phyloP scores from a whole-genome alignment of 2,329 filamentous ascomycete species.

The Aspergillus sp. region DNA sequence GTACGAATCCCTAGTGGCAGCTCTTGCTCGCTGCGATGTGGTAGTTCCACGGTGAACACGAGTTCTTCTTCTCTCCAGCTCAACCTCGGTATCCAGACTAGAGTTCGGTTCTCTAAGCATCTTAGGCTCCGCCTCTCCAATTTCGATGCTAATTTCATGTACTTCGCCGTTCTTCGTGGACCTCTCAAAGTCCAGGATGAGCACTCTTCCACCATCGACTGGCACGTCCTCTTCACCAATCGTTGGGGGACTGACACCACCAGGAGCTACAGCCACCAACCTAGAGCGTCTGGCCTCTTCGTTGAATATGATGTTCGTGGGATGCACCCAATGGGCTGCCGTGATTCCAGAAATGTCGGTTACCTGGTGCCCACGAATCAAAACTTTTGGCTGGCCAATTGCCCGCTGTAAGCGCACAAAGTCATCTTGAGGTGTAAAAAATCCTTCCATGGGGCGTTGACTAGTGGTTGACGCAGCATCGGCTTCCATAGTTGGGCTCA shows the following conservation, averaged over 20 bases:
- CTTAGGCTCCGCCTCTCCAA: slow-evolving; percentile 66
- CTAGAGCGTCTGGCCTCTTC: slow-evolving; percentile 23
- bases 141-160: slow-evolving; percentile 63
- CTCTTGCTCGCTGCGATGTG: slow-evolving; percentile 29
- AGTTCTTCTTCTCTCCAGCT: slow-evolving; percentile 70
- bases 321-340: slow-evolving; percentile 67
- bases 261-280: slow-evolving; percentile 68
- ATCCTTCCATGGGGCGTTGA: background rate
- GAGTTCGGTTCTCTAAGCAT: slow-evolving; percentile 67
- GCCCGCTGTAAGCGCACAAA: slow-evolving; percentile 28
- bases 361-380: slow-evolving; percentile 64
- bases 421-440: slow-evolving; percentile 15
- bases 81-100: slow-evolving; percentile 72
- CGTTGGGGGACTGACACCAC: slow-evolving; percentile 56
- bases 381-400: slow-evolving; percentile 55
- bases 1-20: slow-evolving; percentile 16
- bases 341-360: slow-evolving; percentile 62
- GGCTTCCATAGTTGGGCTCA: too few species aligned
- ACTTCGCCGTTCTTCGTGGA: slow-evolving; percentile 51
- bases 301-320: slow-evolving; percentile 49
- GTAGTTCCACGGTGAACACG: slow-evolving; percentile 55
- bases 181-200: slow-evolving; percentile 70
- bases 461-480: too few species aligned
- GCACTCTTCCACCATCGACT: slow-evolving; percentile 71
- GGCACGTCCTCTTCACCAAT: slow-evolving; percentile 70